phyloP scores from a whole-genome alignment of 495 filamentous ascomycete species.

The Annulohypoxylon nitens region DNA sequence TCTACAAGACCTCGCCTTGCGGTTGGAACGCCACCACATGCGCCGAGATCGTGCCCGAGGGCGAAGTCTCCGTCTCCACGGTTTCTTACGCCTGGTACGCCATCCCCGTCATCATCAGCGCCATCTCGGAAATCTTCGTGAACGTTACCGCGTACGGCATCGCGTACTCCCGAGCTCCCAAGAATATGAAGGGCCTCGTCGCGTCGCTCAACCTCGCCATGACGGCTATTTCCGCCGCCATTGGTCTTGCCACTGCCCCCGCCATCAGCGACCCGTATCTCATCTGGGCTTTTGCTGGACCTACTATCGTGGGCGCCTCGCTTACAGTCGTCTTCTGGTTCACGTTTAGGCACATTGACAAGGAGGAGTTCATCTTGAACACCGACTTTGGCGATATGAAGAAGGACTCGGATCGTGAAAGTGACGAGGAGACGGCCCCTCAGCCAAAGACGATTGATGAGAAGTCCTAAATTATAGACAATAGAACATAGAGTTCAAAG shows the following conservation, averaged over 20 bases:
- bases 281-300: conserved; percentile 66
- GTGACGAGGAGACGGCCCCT: conserved; percentile 54
- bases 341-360: conserved; percentile 59
- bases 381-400: conserved; percentile 55
- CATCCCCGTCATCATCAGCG: conserved; percentile 63
- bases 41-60: conserved; percentile 51
- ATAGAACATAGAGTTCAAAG: neutral
- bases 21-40: conserved; percentile 59
- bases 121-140: conserved; percentile 75
- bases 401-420: conserved; percentile 56
- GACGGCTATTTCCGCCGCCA: conserved; percentile 63
- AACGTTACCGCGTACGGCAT: conserved; percentile 78
- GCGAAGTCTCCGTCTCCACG: conserved; percentile 59
- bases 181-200: conserved; percentile 67
- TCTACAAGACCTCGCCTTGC: conserved; percentile 70
- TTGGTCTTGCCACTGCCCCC: conserved; percentile 68
- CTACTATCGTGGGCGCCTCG: conserved; percentile 59
- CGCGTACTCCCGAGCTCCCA: conserved; percentile 75
- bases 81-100: conserved; percentile 59
- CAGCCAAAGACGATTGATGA: conserved; percentile 51
- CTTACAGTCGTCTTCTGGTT: conserved; percentile 62
- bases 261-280: conserved; percentile 71
- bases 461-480: conserved; percentile 36
- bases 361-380: conserved; percentile 60
- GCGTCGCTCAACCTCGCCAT: conserved; percentile 42